Percentiles rank a stretch among this genome's conserved stretches.
phyloP scores from a whole-genome alignment of 306 rosid genomes.

The Sechiopsis laciniata region DNA sequence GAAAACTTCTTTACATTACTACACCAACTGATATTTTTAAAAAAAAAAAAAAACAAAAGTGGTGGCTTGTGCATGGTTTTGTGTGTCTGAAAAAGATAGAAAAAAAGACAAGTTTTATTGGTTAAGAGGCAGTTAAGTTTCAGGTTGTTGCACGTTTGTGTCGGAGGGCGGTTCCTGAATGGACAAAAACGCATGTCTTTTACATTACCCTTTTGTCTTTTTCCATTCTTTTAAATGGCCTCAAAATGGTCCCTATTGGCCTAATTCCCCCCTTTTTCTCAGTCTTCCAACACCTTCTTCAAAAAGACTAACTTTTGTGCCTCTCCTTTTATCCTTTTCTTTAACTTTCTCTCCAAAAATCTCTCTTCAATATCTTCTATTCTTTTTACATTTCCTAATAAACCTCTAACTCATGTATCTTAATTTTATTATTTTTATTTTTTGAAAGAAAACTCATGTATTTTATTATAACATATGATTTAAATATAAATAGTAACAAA shows the following conservation, averaged over 20 bases:
- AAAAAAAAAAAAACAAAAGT: too few relatives aligned
- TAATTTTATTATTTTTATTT: too few relatives aligned
- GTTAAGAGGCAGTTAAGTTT: background rate
- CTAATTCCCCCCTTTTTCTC: too few relatives aligned
- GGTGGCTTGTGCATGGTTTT: background rate
- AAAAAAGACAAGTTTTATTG: background rate
- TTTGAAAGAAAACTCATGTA: too few relatives aligned
- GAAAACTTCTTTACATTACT: too few relatives aligned
- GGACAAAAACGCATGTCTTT: conserved; percentile 21
- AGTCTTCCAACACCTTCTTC: background rate
- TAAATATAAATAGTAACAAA: too few relatives aligned
- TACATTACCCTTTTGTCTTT: conserved; percentile 11
- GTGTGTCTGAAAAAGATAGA: background rate
- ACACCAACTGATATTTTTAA: too few relatives aligned
- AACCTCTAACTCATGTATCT: too few relatives aligned
- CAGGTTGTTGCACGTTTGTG: background rate
- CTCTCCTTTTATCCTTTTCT: background rate
- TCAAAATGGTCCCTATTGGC: conserved; percentile 1
- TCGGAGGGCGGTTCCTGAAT: conserved; percentile 20
- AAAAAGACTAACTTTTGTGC: background rate
- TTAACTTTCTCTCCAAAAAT: background rate
- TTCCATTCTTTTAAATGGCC: background rate
- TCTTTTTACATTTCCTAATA: too few relatives aligned
- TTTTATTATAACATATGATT: background rate
- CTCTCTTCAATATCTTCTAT: too few relatives aligned